Conservation (phyloP, 805 yeast genomes). For the Metschnikowia rubicola region DNA sequence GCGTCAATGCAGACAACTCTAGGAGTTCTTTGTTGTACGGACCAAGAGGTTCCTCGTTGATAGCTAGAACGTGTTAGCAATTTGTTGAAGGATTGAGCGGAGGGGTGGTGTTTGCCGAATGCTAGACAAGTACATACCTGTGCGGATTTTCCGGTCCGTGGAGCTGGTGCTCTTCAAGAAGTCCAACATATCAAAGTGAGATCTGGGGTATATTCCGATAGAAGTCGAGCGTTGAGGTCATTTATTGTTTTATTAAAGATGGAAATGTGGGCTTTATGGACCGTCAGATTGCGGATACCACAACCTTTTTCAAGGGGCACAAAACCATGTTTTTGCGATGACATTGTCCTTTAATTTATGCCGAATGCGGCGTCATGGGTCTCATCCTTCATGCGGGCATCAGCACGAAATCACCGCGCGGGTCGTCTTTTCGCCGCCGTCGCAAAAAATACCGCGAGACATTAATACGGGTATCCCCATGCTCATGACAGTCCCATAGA, state of each 20-base stretch:
- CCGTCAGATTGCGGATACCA: too few species aligned
- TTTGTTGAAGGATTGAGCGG: neutral
- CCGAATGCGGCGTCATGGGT: neutral
- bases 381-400: neutral
- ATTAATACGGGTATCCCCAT: too few species aligned
- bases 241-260: too few species aligned
- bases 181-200: slow-evolving; percentile 1
- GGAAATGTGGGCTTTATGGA: too few species aligned
- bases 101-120: neutral
- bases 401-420: neutral
- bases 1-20: slow-evolving; percentile 48
- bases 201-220: too few species aligned
- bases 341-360: slow-evolving; percentile 1
- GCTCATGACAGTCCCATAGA: too few species aligned
- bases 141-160: slow-evolving; percentile 12
- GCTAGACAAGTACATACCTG: slow-evolving; percentile 10
- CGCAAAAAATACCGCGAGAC: too few species aligned
- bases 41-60: slow-evolving; percentile 51
- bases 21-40: slow-evolving; percentile 55
- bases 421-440: too few species aligned
- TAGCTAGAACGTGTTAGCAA: slow-evolving; percentile 30
- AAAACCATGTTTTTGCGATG: neutral
- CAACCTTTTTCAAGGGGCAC: too few species aligned
- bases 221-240: neutral
- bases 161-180: slow-evolving; percentile 4